These are phyloP conservation scores for Trichothecium sympodiale DNA, from an alignment of 2,329 filamentous ascomycete species.

Conservation along the genomic window DNA sequence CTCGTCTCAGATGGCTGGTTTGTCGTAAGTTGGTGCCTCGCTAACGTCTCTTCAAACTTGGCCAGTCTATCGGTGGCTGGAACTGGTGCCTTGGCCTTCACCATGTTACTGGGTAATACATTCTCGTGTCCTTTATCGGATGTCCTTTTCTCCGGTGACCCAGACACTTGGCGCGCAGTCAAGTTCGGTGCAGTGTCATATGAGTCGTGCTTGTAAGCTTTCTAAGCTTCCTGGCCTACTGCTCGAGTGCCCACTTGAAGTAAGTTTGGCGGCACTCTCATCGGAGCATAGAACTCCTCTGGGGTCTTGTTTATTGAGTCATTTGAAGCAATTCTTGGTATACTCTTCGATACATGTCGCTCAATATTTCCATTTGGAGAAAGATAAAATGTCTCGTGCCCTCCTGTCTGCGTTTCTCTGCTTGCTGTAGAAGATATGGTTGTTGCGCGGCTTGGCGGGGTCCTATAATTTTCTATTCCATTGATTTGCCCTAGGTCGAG, in stretches of 20 bases:
- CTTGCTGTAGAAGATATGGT: too few species aligned
- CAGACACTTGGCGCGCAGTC: neutral
- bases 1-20: too few species aligned
- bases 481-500: too few species aligned
- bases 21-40: too few species aligned
- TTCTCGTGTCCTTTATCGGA: neutral
- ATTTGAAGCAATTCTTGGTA: neutral
- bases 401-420: neutral
- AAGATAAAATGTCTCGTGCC: conserved; percentile 1
- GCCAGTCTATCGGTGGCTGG: too few species aligned
- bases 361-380: conserved; percentile 2
- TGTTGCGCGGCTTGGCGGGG: too few species aligned
- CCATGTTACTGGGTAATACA: too few species aligned
- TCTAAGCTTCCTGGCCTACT: conserved; percentile 1
- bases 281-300: conserved; percentile 14
- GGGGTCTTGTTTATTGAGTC: conserved; percentile 6
- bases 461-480: too few species aligned
- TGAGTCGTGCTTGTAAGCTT: neutral
- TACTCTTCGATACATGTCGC: neutral
- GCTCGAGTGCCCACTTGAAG: neutral
- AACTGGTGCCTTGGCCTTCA: too few species aligned
- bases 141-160: neutral
- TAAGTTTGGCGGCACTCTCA: conserved; percentile 8
- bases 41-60: too few species aligned
- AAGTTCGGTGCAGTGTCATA: neutral